Percentiles rank a stretch among this genome's conserved stretches.
Evolutionary conservation across 441 rosid genomes (phyloP).

Genomic region (Theobroma grandiflorum): DNA sequence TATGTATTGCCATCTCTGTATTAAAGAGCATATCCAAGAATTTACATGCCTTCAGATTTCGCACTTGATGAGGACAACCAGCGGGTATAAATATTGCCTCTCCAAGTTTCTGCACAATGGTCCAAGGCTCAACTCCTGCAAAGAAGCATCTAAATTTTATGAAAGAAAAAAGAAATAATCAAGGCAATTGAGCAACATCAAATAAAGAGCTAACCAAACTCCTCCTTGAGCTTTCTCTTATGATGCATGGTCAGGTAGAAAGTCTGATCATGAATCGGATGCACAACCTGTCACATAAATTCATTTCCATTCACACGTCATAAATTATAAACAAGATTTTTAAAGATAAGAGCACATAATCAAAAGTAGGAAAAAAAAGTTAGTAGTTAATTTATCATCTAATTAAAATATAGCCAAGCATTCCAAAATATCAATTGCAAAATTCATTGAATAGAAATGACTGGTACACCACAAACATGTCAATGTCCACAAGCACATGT

Average conservation of each 20-base stretch:
- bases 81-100: constrained; percentile 85
- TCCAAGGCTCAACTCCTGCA: constrained; percentile 90
- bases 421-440: background rate
- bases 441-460: background rate
- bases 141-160: background rate
- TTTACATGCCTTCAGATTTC: constrained; percentile 73
- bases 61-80: constrained; percentile 90
- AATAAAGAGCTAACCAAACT: constrained; percentile 54
- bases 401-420: background rate
- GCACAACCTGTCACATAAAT: constrained; percentile 52
- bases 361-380: background rate
- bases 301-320: background rate
- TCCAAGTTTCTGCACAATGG: constrained; percentile 79
- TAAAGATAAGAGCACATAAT: background rate
- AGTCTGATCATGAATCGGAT: constrained; percentile 79
- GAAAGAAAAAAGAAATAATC: background rate
- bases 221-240: constrained; percentile 72
- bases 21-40: background rate
- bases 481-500: background rate
- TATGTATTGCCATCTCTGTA: background rate
- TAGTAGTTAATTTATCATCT: background rate
- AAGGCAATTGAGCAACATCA: constrained; percentile 8
- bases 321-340: background rate
- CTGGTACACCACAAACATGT: constrained; percentile 4
- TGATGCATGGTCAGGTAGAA: constrained; percentile 69